These are phyloP conservation scores for Aspergillus aculeatinus DNA, from an alignment of 2,329 filamentous ascomycete species.

Conservation along the genomic window DNA sequence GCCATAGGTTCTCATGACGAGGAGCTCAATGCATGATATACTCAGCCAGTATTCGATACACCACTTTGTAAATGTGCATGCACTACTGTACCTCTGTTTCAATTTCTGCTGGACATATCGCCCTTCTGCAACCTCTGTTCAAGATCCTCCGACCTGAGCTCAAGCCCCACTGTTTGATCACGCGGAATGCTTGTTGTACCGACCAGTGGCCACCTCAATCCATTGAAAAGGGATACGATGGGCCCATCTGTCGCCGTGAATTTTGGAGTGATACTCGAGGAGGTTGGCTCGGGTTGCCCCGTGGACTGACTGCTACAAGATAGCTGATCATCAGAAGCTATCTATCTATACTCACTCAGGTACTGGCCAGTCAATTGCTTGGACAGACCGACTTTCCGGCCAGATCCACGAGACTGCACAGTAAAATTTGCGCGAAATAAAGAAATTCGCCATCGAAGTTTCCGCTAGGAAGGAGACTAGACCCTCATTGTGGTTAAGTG, in stretches of 20 bases:
- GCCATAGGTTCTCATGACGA: no score
- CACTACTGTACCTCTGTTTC: background rate
- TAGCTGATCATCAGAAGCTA: background rate
- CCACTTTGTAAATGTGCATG: no score
- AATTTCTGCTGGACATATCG: background rate
- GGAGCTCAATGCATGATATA: no score
- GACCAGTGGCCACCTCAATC: background rate
- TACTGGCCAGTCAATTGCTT: background rate
- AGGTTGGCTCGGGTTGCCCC: no score
- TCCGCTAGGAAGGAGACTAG: constrained; percentile 1
- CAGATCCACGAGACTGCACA: background rate
- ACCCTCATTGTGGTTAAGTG: constrained; percentile 3
- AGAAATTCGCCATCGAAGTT: constrained; percentile 3
- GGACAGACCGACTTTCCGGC: background rate
- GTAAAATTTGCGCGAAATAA: background rate
- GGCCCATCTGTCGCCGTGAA: no score
- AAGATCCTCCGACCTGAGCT: background rate
- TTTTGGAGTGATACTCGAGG: no score
- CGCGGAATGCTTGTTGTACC: background rate
- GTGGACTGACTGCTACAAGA: no score
- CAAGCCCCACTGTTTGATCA: background rate
- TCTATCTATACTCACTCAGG: background rate
- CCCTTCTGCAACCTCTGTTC: no score
- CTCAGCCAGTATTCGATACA: no score
- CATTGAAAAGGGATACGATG: background rate